phyloP scores from a whole-genome alignment of 1,139 yeast genomes.

The Sugiyamaella novakii region DNA sequence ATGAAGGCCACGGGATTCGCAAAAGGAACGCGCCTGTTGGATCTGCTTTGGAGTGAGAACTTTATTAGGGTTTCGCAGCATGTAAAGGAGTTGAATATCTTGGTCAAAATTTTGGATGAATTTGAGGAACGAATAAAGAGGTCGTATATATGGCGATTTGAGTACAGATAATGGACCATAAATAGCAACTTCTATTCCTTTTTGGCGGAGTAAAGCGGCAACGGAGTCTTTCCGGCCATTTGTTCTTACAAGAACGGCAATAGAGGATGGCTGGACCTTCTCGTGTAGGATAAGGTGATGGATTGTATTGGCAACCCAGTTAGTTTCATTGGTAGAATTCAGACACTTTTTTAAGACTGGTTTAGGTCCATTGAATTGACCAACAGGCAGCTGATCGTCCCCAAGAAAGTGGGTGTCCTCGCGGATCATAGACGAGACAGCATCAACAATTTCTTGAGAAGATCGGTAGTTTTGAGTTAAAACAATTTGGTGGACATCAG shows the following conservation, averaged over 20 bases:
- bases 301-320: conserved; percentile 27
- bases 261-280: conserved; percentile 24
- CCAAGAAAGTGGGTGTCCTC: conserved; percentile 47
- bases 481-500: conserved; percentile 44
- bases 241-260: conserved; percentile 29
- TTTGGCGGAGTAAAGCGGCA: conserved; percentile 17
- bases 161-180: conserved; percentile 23
- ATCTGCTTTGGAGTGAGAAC: conserved; percentile 21
- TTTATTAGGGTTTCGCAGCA: conserved; percentile 20
- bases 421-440: conserved; percentile 68
- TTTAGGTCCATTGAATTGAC: conserved; percentile 19
- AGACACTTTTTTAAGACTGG: conserved; percentile 21
- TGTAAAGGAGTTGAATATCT: conserved; percentile 21
- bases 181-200: conserved; percentile 18
- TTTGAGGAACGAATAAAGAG: conserved; percentile 24
- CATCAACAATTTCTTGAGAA: conserved; percentile 60
- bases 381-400: conserved; percentile 17
- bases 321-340: conserved; percentile 20
- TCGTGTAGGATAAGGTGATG: conserved; percentile 15
- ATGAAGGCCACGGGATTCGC: conserved; percentile 1
- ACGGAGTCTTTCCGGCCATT: conserved; percentile 21
- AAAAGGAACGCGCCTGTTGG: conserved; percentile 8
- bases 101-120: conserved; percentile 19
- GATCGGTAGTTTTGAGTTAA: conserved; percentile 79
- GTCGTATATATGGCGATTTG: conserved; percentile 20